Conservation (phyloP, 1,139 yeast genomes). For the Meyerozyma carpophila region DNA sequence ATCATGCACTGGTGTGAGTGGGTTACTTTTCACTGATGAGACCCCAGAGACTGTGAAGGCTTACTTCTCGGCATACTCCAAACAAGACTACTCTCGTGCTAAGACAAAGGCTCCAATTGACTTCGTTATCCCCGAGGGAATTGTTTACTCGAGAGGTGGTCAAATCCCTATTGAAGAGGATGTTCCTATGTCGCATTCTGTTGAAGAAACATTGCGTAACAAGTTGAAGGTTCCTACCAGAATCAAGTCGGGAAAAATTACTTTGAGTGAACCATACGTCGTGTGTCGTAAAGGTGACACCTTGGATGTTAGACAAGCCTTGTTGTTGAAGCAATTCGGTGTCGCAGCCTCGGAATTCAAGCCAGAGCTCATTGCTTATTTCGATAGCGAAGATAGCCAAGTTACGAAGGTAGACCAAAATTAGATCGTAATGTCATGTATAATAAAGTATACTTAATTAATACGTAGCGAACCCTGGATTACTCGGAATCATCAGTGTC, state of each 20-base stretch:
- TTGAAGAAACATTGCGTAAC: slow-evolving; percentile 88
- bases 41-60: slow-evolving; percentile 76
- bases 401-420: slow-evolving; percentile 17
- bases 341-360: slow-evolving; percentile 89
- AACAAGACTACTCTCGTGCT: slow-evolving; percentile 84
- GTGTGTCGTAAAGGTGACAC: slow-evolving; percentile 79
- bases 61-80: slow-evolving; percentile 73
- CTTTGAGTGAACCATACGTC: slow-evolving; percentile 65
- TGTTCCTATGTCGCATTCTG: slow-evolving; percentile 92
- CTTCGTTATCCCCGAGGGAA: slow-evolving; percentile 82
- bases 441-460: background rate
- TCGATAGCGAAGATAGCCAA: slow-evolving; percentile 49
- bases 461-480: background rate
- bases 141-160: slow-evolving; percentile 93
- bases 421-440: slow-evolving; percentile 2
- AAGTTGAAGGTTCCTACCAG: slow-evolving; percentile 88
- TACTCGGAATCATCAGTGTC: background rate
- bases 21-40: slow-evolving; percentile 85
- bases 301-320: slow-evolving; percentile 86
- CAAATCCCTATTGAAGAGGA: slow-evolving; percentile 87
- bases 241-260: slow-evolving; percentile 83
- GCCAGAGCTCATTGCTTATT: slow-evolving; percentile 73
- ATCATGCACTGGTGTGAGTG: slow-evolving; percentile 67
- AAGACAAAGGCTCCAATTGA: slow-evolving; percentile 79
- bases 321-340: slow-evolving; percentile 91